Conservation (phyloP, 331 rosid genomes). For the Acacia pycnantha region DNA sequence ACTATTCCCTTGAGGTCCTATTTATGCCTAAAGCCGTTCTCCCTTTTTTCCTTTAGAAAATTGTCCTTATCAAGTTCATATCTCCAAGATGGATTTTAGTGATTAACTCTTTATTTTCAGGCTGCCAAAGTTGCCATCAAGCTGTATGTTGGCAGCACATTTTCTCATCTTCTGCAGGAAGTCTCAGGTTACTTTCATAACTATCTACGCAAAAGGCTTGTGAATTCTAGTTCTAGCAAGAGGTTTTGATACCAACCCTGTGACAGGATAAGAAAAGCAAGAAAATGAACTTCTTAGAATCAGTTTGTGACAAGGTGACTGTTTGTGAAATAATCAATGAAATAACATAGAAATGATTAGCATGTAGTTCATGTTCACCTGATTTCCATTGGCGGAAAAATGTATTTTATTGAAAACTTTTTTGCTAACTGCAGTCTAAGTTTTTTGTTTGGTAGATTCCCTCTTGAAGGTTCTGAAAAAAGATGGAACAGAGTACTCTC, state of each 20-base stretch:
- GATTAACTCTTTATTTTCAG: slow-evolving; percentile 43
- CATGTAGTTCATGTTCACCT: not conserved
- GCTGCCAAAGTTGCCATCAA: slow-evolving; percentile 54
- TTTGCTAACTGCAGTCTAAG: slow-evolving; percentile 20
- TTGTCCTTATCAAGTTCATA: not conserved
- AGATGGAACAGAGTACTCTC: slow-evolving; percentile 48
- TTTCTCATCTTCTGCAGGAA: slow-evolving; percentile 66
- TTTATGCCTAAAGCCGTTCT: slow-evolving; percentile 17
- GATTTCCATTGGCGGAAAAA: slow-evolving; percentile 6
- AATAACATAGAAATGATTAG: slow-evolving; percentile 22
- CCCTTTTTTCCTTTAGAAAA: slow-evolving; percentile 31
- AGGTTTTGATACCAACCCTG: slow-evolving; percentile 7
- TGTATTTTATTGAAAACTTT: slow-evolving; percentile 3
- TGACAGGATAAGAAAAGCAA: slow-evolving; percentile 3
- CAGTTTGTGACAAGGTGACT: slow-evolving; percentile 16
- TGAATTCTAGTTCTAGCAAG: slow-evolving; percentile 25
- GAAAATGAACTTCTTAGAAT: slow-evolving; percentile 4
- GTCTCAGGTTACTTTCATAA: slow-evolving; percentile 56
- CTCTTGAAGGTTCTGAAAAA: slow-evolving; percentile 59
- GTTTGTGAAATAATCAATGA: slow-evolving; percentile 6
- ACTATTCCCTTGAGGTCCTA: slow-evolving; percentile 68
- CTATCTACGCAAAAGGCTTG: slow-evolving; percentile 23
- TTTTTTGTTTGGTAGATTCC: slow-evolving; percentile 54
- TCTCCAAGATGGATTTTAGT: slow-evolving; percentile 26
- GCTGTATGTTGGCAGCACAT: slow-evolving; percentile 48